Base-by-base conservation (phyloP, 2,329 filamentous ascomycete species). In the Trichoderma endophyticum region DNA sequence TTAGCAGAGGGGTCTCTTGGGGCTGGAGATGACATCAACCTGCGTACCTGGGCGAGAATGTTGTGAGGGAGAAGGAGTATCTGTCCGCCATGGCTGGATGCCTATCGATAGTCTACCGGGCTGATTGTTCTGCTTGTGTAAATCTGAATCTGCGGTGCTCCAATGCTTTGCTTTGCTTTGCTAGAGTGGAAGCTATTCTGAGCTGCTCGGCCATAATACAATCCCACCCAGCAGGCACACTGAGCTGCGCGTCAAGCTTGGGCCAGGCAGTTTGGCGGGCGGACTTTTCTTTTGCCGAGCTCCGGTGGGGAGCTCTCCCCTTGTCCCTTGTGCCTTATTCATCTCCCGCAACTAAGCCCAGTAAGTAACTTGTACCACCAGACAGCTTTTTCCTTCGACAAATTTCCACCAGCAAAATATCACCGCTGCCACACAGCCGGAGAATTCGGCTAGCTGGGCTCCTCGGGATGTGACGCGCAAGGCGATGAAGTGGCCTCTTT, bases 11-110 rank as follows among this genome's bases (percentile, higher is more conserved):
- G 72, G 32, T 28, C 72, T 74, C 61, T 61, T 69, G 73, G 26
- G 26, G 21, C 32, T 64, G 66, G 51, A 43, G 18, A 70, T 61
- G 71, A 70, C 71, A 64, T 67, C 71, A 59, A 63, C 34, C 21
- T 56, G 80, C 90, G 84, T 91, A 97, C 96, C 95, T 99, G 83
- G 96, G 96, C 80, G 96, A 98, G 91, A 99, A 99, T 76, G 96
- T 99, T 75, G 96, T 99, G 82, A 99, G 89, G 73, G 96, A 99
- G 91, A 99, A 99, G 71, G 95, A 98, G 85, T 99, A 99, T 87
- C 96, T 90, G 85, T 99, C 96, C 81, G 96, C 95, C 95, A 99
- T 99, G 81, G 76, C 86, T 80, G 78, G 74, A 75, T 66, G 32
- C 73, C 54, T 70, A 74, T 36, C 70, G 57, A 39, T 51, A 21